Conservation (phyloP, 768 basidiomycete species). For the Bullera alba region DNA sequence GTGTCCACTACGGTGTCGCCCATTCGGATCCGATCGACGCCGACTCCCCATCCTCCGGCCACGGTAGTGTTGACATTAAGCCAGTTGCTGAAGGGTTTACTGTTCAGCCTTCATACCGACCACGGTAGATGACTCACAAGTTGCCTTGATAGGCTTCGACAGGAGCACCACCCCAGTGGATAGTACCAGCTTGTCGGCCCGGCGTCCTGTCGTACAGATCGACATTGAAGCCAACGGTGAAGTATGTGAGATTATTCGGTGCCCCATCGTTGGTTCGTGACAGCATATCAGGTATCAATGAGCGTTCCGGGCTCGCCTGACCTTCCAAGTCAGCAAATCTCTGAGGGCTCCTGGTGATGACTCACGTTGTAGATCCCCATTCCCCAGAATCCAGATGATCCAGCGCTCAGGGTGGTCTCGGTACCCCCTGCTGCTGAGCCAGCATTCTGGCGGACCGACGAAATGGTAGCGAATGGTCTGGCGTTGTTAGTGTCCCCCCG, state of each 20-base stretch:
- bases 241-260: constrained; percentile 6
- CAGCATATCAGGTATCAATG: constrained; percentile 24
- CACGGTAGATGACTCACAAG: constrained; percentile 28
- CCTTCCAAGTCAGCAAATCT: constrained; percentile 1
- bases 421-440: constrained; percentile 4
- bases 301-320: constrained; percentile 5
- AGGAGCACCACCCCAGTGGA: constrained; percentile 43
- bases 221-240: constrained; percentile 37
- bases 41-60: constrained; percentile 32
- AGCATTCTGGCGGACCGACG: constrained; percentile 6
- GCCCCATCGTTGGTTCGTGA: constrained; percentile 7
- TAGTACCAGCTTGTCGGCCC: constrained; percentile 18
- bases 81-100: constrained; percentile 33
- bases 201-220: constrained; percentile 11
- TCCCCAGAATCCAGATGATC: constrained; percentile 37
- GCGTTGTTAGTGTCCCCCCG: constrained; percentile 9
- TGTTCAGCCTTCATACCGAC: not conserved
- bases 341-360: not conserved
- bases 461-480: constrained; percentile 12
- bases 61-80: constrained; percentile 12
- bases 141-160: constrained; percentile 18
- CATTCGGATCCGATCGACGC: constrained; percentile 21
- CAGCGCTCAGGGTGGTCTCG: constrained; percentile 11
- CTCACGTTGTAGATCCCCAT: constrained; percentile 39
- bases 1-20: constrained; percentile 21